Evolutionary conservation across 192 early-diverging fungal species (phyloP), one percentile per base, ranked within the genome.

Genomic region (Coemansia sp.): DNA sequence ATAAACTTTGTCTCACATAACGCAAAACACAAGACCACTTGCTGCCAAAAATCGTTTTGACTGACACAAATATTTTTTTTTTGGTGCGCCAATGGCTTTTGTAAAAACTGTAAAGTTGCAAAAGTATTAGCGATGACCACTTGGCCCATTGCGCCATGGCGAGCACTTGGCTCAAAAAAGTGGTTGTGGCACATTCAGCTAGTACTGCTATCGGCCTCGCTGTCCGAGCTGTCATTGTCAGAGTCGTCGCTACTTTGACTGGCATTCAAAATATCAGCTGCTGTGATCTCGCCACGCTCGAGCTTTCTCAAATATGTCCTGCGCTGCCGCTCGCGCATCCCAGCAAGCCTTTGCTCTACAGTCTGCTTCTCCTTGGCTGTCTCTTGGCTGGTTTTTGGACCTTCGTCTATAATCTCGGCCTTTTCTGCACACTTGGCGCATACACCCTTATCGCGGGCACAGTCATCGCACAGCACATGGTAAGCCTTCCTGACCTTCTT

Each of bases 401-500:
- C 84, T 3, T 65, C 57, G 6, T 78, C 70, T 19, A 91, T 79
- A 48, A 94, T 89, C 38, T 93, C 84, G 28, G 76, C 66, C 4
- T 65, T 69, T 66, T 91, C 86, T 67, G 87, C 74, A 80, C 95
- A 99, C 79, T 97, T 97, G 41, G 94, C 95, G 58, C 95, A 99
- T 22, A 95, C 92, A 41, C 87, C 83, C 81, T 90, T 93, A 5
- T 73, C 68, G 26, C 60, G 58, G 5, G 95, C 92, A 71, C 97
- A 99, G 34, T 85, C 85, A 67, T 89, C 83, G 82, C 97, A 99
- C 3, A 96, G 70, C 14, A 96, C 88, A 81, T 97, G 97, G 77
- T 99, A 99, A 18, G 95, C 95, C 63, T 96, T 92, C 59, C 85
- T 90, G 64, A 99, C 85, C 14, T 85, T 83, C 68, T 93, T 94